phyloP scores from a whole-genome alignment of 139 green algal genomes.

The Chlamydomonas incerta region DNA sequence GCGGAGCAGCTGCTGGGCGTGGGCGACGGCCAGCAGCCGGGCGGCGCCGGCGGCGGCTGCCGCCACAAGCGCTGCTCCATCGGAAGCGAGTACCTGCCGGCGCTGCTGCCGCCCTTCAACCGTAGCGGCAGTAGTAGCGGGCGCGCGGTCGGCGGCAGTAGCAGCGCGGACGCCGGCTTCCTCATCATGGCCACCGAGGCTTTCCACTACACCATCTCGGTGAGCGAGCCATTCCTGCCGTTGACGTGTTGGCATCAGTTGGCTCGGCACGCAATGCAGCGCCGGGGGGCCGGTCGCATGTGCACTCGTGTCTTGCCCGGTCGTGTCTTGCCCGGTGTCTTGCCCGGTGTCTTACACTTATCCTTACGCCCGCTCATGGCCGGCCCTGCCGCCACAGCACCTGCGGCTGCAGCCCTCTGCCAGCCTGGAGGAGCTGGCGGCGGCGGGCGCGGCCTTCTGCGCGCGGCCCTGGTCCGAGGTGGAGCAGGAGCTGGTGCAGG shows the following conservation, averaged over 20 bases:
- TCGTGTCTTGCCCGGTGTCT: no score
- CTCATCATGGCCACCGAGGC: constrained; percentile 56
- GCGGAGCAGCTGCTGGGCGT: constrained; percentile 1
- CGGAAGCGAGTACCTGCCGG: constrained; percentile 35
- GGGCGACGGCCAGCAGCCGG: background rate
- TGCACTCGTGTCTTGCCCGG: no score
- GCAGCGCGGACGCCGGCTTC: constrained; percentile 35
- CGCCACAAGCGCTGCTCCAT: constrained; percentile 33
- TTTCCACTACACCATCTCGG: constrained; percentile 58
- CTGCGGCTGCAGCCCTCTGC: constrained; percentile 31
- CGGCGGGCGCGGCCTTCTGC: constrained; percentile 50
- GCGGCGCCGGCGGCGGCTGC: background rate
- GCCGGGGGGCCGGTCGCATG: no score
- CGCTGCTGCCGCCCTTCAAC: background rate
- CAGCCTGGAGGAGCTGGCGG: constrained; percentile 26
- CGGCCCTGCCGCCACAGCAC: background rate
- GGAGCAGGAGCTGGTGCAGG: constrained; percentile 22
- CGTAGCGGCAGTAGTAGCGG: background rate
- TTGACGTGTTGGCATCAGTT: no score
- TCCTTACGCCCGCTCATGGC: no score
- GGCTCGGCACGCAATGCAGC: no score
- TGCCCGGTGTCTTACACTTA: no score
- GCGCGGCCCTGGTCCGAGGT: constrained; percentile 40
- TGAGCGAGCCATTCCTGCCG: constrained; percentile 1
- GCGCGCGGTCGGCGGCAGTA: background rate